Conservation (phyloP, 331 rosid species). For the Malus hybrid region DNA sequence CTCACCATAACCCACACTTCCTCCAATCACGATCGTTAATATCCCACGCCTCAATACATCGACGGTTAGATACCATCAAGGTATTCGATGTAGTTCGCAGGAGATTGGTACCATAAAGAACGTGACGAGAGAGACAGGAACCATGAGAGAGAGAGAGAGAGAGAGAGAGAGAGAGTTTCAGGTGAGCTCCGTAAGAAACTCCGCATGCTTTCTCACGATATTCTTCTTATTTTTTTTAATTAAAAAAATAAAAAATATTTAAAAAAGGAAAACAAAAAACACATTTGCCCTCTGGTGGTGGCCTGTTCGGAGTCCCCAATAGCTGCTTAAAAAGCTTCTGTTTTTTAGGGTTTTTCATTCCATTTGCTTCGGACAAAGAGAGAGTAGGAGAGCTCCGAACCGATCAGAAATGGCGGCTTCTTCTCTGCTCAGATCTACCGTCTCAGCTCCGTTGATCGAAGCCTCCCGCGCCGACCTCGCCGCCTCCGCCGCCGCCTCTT, state of each 20-base stretch:
- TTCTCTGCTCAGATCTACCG: conserved; percentile 57
- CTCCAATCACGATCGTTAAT: background rate
- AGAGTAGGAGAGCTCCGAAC: background rate
- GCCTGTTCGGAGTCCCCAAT: conserved; percentile 3
- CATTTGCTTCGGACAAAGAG: background rate
- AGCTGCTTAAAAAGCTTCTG: conserved; percentile 9
- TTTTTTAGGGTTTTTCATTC: background rate
- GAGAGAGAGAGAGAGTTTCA: background rate
- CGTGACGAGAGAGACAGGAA: background rate
- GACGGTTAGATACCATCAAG: background rate
- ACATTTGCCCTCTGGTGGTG: background rate
- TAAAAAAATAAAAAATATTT: background rate
- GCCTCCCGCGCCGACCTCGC: conserved; percentile 33
- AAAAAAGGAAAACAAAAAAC: background rate
- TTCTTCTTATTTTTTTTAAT: too few species aligned
- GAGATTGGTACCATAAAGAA: background rate
- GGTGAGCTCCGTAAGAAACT: conserved; percentile 30
- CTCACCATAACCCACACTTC: background rate
- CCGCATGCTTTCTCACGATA: conserved; percentile 29
- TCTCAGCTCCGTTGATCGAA: conserved; percentile 31
- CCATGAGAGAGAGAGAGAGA: background rate
- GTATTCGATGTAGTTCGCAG: background rate
- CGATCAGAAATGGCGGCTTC: conserved; percentile 55
- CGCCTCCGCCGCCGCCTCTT: conserved; percentile 24
- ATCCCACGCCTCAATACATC: background rate